Conservation (phyloP, 148 eudicot genomes). For the Persicaria tinctoria region DNA sequence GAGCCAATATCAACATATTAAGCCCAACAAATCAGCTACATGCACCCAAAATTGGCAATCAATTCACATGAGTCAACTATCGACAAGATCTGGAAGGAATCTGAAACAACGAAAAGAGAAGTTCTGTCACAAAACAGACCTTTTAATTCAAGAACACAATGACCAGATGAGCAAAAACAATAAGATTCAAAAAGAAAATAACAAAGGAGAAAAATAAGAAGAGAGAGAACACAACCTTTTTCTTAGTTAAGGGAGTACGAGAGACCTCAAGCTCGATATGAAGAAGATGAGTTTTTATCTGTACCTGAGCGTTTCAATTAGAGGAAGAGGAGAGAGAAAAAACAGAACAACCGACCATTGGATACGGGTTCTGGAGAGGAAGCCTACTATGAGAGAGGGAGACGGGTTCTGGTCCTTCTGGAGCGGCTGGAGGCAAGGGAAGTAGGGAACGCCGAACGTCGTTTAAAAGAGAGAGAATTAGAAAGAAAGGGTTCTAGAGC, state of each 20-base stretch:
- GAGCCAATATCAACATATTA: background rate
- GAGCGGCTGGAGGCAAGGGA: too few relatives aligned
- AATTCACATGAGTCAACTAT: conserved; percentile 3
- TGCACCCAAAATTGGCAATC: background rate
- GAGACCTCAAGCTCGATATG: background rate
- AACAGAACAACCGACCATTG: background rate
- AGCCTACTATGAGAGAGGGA: too few relatives aligned
- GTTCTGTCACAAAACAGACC: background rate
- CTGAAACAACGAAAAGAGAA: background rate
- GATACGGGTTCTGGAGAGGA: background rate
- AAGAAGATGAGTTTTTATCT: background rate
- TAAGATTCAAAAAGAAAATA: background rate
- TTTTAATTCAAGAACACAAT: background rate
- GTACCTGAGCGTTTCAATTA: background rate
- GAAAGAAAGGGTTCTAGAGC: too few relatives aligned
- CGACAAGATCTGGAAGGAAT: background rate
- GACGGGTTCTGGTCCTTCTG: too few relatives aligned
- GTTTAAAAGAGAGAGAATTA: too few relatives aligned
- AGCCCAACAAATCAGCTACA: background rate
- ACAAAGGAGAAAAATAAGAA: background rate
- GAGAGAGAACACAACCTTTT: background rate
- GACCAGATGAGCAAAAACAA: background rate
- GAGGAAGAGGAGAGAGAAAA: background rate
- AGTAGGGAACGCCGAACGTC: too few relatives aligned
- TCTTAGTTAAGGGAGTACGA: background rate